Conservation (phyloP, 345 rosid genomes). For the Lepidium sativum region DNA sequence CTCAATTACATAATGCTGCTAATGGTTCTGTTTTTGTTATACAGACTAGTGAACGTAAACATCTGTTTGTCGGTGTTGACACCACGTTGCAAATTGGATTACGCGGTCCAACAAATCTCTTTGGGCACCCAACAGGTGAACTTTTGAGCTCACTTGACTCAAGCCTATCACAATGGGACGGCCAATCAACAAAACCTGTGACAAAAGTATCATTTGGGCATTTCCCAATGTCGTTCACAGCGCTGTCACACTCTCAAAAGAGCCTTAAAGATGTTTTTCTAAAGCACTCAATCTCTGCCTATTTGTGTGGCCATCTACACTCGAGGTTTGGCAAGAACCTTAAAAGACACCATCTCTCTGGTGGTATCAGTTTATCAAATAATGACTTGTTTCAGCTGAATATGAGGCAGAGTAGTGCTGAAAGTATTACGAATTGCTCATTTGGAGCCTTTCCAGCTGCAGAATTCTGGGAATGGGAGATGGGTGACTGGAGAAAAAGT, state of each 20-base stretch:
- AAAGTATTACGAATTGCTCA: constrained; percentile 46
- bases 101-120: constrained; percentile 94
- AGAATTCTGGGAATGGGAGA: constrained; percentile 99
- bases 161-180: constrained; percentile 72
- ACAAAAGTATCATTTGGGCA: constrained; percentile 89
- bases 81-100: constrained; percentile 68
- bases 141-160: constrained; percentile 51
- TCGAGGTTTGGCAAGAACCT: constrained; percentile 74
- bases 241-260: constrained; percentile 46
- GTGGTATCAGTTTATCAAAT: constrained; percentile 26
- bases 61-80: constrained; percentile 85
- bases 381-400: constrained; percentile 62
- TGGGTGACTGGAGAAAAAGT: constrained; percentile 96
- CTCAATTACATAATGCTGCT: background rate
- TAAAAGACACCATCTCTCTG: constrained; percentile 62
- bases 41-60: constrained; percentile 54
- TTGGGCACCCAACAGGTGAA: constrained; percentile 88
- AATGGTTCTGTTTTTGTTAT: constrained; percentile 13
- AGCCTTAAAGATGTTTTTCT: constrained; percentile 71
- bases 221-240: constrained; percentile 85
- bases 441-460: constrained; percentile 38
- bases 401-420: constrained; percentile 41
- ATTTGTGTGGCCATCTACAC: constrained; percentile 91
- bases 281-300: constrained; percentile 77
- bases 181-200: constrained; percentile 42